Conservation (phyloP, 352 stramenopile species). For the Pythium aphanidermatum region DNA sequence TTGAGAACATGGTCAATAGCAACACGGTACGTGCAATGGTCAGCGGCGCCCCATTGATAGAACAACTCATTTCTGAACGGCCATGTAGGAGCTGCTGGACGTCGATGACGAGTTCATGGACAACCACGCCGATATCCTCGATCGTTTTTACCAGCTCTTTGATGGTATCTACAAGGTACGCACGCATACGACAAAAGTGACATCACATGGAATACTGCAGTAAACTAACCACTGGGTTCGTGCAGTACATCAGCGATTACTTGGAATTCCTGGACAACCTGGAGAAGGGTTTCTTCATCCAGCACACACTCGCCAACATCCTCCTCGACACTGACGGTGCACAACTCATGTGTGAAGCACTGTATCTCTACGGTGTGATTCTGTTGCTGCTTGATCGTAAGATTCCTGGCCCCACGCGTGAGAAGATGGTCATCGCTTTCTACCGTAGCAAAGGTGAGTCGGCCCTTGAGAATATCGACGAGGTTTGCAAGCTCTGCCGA, state of each 20-base stretch:
- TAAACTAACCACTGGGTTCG: constrained; percentile 1
- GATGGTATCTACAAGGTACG: constrained; percentile 43
- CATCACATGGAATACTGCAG: too few species aligned
- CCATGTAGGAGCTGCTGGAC: constrained; percentile 39
- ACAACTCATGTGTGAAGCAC: constrained; percentile 91
- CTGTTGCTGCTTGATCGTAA: constrained; percentile 92
- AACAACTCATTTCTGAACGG: too few species aligned
- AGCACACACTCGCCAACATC: constrained; percentile 93
- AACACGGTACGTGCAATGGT: constrained; percentile 61
- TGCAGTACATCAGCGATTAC: constrained; percentile 90
- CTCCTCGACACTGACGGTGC: constrained; percentile 91
- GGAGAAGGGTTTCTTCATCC: constrained; percentile 93
- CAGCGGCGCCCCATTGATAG: too few species aligned
- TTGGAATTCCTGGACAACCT: constrained; percentile 91
- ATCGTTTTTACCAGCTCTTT: constrained; percentile 78
- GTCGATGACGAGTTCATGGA: constrained; percentile 82
- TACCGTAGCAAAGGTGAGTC: constrained; percentile 87
- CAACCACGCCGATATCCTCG: constrained; percentile 58
- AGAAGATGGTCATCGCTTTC: constrained; percentile 91
- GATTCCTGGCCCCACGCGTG: constrained; percentile 81
- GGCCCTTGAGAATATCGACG: constrained; percentile 86
- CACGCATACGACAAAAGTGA: too few species aligned
- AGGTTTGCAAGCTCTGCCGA: constrained; percentile 89
- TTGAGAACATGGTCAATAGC: constrained; percentile 91
- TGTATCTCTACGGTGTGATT: constrained; percentile 95